Evolutionary conservation across 345 rosid genomes (phyloP), one percentile per base, ranked within the genome.

Genomic region (Punica granatum): DNA sequence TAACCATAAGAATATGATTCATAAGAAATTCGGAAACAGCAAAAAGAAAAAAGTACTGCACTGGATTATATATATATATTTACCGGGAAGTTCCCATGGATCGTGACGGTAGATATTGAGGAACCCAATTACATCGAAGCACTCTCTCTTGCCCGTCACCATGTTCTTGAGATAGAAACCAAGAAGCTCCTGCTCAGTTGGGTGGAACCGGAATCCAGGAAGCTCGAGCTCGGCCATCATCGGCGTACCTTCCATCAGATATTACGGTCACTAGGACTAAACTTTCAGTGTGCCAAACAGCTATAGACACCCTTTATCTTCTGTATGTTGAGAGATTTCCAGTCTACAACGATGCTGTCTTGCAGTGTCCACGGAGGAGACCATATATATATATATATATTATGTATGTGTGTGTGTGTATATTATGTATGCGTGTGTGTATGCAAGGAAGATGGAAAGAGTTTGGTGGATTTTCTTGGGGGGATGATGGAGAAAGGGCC

Each of bases 201-300:
- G 99, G 73, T 94, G 97, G 85, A 94, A 94, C 16, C 97, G 75
- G 67, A 94, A 89, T 25, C 97, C 99, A 0, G 99, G 99, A 61
- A 94, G 92, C 21, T 78, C 82, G 43, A 83, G 72, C 48, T 82
- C 80, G 21, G 76, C 33, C 6, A 75, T 13, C 18, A 15, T 9
- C 7, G 6, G 33, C 7, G 8, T 49, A 3, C 54, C 10, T 49
- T 49, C 25, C 54, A 49, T 49, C 26, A 3, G 14, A 49, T 19
- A 49, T 2, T 49, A 49, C 19, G 5, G 25, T 49, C 54, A 37
- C 41, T n/a, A n/a, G n/a, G n/a, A n/a, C n/a, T n/a, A n/a, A n/a
- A n/a, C n/a, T n/a, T n/a, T n/a, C n/a, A n/a, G n/a, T n/a, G n/a
- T n/a, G n/a, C n/a, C n/a, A n/a, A n/a, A n/a, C n/a, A n/a, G n/a